A percentile compares a stretch with the other conserved stretches of the same genome.
These are phyloP conservation scores for Dothistroma septosporum DNA, from an alignment of 2,329 filamentous ascomycete species.

Conservation along the genomic window DNA sequence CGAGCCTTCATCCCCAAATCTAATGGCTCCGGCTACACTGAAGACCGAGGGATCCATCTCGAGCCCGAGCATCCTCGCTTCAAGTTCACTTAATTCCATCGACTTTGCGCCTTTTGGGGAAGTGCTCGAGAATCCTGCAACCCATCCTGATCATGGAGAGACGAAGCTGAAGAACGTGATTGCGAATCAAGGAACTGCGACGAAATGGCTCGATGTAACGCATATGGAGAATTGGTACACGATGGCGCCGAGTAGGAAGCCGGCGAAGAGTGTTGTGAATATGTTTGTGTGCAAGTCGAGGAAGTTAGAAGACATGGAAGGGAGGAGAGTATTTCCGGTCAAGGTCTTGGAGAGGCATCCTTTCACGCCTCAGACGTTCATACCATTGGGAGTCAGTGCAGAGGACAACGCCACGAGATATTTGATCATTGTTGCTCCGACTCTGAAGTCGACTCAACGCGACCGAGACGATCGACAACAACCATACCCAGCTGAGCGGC, in stretches of 20 bases:
- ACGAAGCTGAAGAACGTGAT: constrained; percentile 49
- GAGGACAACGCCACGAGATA: constrained; percentile 54
- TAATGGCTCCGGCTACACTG: constrained; percentile 11
- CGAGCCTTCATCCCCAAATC: constrained; percentile 20
- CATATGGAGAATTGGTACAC: constrained; percentile 66
- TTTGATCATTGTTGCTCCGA: constrained; percentile 85
- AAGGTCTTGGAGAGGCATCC: constrained; percentile 83
- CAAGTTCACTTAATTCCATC: constrained; percentile 62
- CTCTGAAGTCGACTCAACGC: constrained; percentile 47
- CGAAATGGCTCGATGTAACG: constrained; percentile 82
- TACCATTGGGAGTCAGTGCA: constrained; percentile 61
- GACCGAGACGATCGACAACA: constrained; percentile 1
- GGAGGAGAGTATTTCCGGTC: constrained; percentile 55
- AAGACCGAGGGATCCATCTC: constrained; percentile 32
- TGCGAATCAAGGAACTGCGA: constrained; percentile 80
- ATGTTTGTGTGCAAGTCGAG: constrained; percentile 83
- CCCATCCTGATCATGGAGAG: constrained; percentile 38
- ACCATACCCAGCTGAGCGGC: constrained; percentile 39
- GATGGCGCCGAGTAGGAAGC: constrained; percentile 56
- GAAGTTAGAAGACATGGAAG: constrained; percentile 39
- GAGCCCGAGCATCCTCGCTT: constrained; percentile 47
- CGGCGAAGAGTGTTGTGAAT: constrained; percentile 66
- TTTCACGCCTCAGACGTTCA: constrained; percentile 90
- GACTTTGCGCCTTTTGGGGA: constrained; percentile 78
- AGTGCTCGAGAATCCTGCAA: constrained; percentile 65